A percentile compares a stretch with the other conserved stretches of the same genome.
phyloP scores from a whole-genome alignment of 2,329 filamentous ascomycete genomes.

The Botrytis hyacinthi region DNA sequence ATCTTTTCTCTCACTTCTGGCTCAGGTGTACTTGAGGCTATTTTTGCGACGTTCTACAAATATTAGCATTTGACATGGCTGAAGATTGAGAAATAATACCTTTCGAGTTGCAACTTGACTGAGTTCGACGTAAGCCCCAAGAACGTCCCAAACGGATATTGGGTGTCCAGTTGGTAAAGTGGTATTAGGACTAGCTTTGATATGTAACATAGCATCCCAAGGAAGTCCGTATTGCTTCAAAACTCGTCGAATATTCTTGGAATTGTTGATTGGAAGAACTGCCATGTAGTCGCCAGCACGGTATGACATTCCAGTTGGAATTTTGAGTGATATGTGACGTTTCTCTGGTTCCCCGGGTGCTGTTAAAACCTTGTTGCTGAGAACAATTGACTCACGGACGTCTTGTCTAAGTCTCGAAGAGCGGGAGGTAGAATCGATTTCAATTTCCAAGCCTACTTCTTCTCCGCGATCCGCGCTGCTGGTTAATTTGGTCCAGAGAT shows the following conservation, averaged over 20 bases:
- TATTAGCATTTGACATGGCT: not conserved
- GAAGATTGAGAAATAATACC: slow-evolving; percentile 24
- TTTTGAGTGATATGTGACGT: slow-evolving; percentile 53
- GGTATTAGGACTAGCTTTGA: slow-evolving; percentile 43
- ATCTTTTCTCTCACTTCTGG: slow-evolving; percentile 45
- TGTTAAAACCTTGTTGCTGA: slow-evolving; percentile 53
- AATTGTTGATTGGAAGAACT: slow-evolving; percentile 26
- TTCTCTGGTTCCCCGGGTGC: slow-evolving; percentile 46
- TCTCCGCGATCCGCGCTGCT: slow-evolving; percentile 11
- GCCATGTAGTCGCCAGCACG: slow-evolving; percentile 29
- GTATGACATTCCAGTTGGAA: slow-evolving; percentile 26
- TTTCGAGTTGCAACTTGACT: slow-evolving; percentile 56
- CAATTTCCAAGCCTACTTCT: slow-evolving; percentile 12
- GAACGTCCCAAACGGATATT: slow-evolving; percentile 52
- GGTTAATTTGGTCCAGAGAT: slow-evolving; percentile 46
- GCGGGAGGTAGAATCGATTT: slow-evolving; percentile 27
- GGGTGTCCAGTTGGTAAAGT: slow-evolving; percentile 47
- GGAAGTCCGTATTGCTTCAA: slow-evolving; percentile 19
- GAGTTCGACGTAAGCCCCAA: slow-evolving; percentile 59
- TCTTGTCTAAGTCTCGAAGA: slow-evolving; percentile 54
- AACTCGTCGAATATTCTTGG: slow-evolving; percentile 34
- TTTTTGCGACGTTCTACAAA: slow-evolving; percentile 44
- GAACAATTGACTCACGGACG: slow-evolving; percentile 58
- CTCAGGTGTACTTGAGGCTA: slow-evolving; percentile 48
- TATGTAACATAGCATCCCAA: slow-evolving; percentile 51